Base-by-base conservation (phyloP, 1,284 basidiomycete species). In the Pseudozyma tsukubaensis region DNA sequence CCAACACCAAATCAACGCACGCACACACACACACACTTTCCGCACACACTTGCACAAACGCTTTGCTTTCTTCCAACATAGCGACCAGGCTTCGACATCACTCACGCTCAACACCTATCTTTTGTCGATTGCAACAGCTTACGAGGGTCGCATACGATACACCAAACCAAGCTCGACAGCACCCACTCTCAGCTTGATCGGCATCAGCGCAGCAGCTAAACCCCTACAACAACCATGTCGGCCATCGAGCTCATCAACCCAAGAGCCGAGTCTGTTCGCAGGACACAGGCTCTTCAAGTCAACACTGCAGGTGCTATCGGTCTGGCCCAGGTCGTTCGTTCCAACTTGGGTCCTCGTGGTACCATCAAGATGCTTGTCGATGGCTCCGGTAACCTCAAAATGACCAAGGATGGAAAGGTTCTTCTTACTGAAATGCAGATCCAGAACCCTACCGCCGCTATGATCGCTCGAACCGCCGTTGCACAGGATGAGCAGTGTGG, bases 341-440 rank as follows among this genome's bases (percentile, higher is more conserved):
- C 92, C 84, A 99, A 99, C 87, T 89, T 99, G 69, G 96, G 96
- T 92, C 78, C 71, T 29, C 59, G 69, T 62, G 64, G 79, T 66
- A 98, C 96, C 3, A 90, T 98, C 78, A 99, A 99, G 88, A 97
- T 99, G 95, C 91, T 99, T 49, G 97, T 99, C 50, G 97, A 99
- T 86, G 97, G 97, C 65, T 89, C 95, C n/a, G 97, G 97, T 14
- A 94, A 97, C 88, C 95, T 99, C 86, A 99, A 98, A 89, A 97
- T 99, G 93, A 99, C 97, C 79, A 99, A 99, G 88, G 97, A 99
- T 84, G 97, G 97, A 79, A 99, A 99, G 87, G 96, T 98, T 47
- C 87, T 99, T 59, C 89, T 99, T 59, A 97, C 95, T 44, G 97
- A 99, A 87, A 99, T 99, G 97, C 97, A 99, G 88, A 99, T 99